Evolutionary conservation across 2,329 filamentous ascomycete species (phyloP), one percentile per base, ranked within the genome.

Genomic region (Macroventuria anomochaeta): DNA sequence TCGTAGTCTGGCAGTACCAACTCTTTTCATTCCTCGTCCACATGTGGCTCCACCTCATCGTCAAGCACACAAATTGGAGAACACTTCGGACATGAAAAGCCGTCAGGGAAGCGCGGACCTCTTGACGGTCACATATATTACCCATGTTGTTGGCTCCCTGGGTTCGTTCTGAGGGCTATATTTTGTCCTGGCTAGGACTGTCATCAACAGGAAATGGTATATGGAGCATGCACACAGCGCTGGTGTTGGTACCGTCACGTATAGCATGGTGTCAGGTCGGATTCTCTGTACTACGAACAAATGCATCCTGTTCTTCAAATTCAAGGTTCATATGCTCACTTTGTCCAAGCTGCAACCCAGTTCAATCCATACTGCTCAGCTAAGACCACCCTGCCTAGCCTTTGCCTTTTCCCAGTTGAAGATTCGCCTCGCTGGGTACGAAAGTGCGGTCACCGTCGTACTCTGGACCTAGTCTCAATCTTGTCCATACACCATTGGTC

Each of bases 81-180:
- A 15, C n/a, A 26, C 6, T n/a, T 37, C 42, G 67, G 61, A 64
- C 54, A 70, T 63, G 65, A 66, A 36, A 68, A 67, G 54, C 51
- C 64, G 58, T 55, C 59, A 52, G 46, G 57, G 57, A 60, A 62
- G 20, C 62, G 61, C 36, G 59, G 65, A 20, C 67, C 63, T 53
- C 55, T 58, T 21, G 63, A 65, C 34, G 67, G 68, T 39, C 50
- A 61, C 4, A 49, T 67, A 20, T 73, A 74, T 47, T 71, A 62
- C 58, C 61, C 64, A 7, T 68, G 69, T 46, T 68, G 68, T 39
- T 73, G 65, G 65, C 62, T 74, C 12, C 72, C 72, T 29, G 60
- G 69, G 40, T 72, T 70, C 31, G 58, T 72, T 47, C 57, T 73
- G 33, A 63, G 62, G 33, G 67, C 70, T 23, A 73, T 68, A 13